Evolutionary conservation across 2,329 filamentous ascomycete genomes (phyloP).

Genomic region (Aspergillus felis): DNA sequence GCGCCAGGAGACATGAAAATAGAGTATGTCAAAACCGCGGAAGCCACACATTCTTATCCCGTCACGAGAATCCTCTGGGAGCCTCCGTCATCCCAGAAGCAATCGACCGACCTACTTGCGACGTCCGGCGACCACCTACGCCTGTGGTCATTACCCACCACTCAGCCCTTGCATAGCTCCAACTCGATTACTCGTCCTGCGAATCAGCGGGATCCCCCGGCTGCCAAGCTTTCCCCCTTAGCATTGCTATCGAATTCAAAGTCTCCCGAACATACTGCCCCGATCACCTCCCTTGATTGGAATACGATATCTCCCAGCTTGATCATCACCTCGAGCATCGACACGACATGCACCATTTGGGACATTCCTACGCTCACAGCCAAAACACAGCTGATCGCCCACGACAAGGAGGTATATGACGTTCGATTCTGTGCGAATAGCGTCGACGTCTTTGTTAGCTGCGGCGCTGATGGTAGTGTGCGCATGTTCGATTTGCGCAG

Average conservation of each 20-base stretch:
- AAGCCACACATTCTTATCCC: slow-evolving; percentile 96
- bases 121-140: slow-evolving; percentile 93
- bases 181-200: slow-evolving; percentile 67
- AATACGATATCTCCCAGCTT: slow-evolving; percentile 94
- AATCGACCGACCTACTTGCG: slow-evolving; percentile 88
- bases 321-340: slow-evolving; percentile 98
- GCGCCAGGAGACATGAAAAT: slow-evolving; percentile 61
- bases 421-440: slow-evolving; percentile 97
- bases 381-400: slow-evolving; percentile 96
- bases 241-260: slow-evolving; percentile 96
- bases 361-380: slow-evolving; percentile 96
- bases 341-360: slow-evolving; percentile 99
- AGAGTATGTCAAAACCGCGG: slow-evolving; percentile 89
- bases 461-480: slow-evolving; percentile 94
- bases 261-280: slow-evolving; percentile 95
- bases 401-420: slow-evolving; percentile 98
- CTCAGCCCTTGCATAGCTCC: slow-evolving; percentile 56
- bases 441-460: slow-evolving; percentile 98
- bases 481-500: slow-evolving; percentile 98
- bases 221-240: slow-evolving; percentile 82
- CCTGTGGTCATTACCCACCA: slow-evolving; percentile 80
- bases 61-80: slow-evolving; percentile 96
- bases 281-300: slow-evolving; percentile 95
- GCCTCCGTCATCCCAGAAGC: slow-evolving; percentile 88
- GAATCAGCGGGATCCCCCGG: slow-evolving; percentile 59